A percentile compares a stretch with the other conserved stretches of the same genome.
Evolutionary conservation across 2,329 filamentous ascomycete species (phyloP).

Genomic region (Sphaerulina vaccinii): DNA sequence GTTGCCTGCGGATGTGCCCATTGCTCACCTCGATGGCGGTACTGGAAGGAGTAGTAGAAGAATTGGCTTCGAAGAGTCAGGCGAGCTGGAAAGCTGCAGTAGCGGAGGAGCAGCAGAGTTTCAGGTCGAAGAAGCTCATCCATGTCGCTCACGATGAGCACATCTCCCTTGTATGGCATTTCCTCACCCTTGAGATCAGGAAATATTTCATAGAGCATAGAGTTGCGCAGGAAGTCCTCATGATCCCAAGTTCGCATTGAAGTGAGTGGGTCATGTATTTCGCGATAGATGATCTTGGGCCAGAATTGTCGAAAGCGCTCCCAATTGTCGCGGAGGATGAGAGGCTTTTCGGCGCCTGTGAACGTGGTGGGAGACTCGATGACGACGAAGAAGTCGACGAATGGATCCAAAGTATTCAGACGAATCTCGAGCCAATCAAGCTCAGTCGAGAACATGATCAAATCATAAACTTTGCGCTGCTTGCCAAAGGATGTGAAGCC

Average conservation of each 20-base stretch:
- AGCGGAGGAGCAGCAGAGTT: constrained; percentile 26
- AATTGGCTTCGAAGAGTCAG: constrained; percentile 31
- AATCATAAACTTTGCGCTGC: constrained; percentile 56
- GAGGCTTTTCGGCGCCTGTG: constrained; percentile 55
- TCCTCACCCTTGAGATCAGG: constrained; percentile 46
- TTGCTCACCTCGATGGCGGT: constrained; percentile 33
- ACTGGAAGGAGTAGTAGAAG: constrained; percentile 35
- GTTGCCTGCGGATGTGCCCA: constrained; percentile 64
- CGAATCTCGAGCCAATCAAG: constrained; percentile 66
- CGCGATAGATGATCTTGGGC: constrained; percentile 61
- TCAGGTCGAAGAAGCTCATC: constrained; percentile 55
- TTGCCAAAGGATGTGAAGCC: constrained; percentile 4
- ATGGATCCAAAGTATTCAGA: constrained; percentile 55
- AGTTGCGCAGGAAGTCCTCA: constrained; percentile 55
- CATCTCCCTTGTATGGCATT: constrained; percentile 50
- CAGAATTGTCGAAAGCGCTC: constrained; percentile 53
- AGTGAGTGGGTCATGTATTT: constrained; percentile 46
- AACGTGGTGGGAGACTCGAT: constrained; percentile 61
- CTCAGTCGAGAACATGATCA: constrained; percentile 63
- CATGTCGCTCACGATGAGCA: constrained; percentile 61
- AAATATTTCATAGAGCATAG: constrained; percentile 59
- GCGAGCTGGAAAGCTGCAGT: constrained; percentile 29
- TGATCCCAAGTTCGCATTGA: constrained; percentile 49
- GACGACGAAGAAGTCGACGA: constrained; percentile 65
- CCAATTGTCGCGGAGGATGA: constrained; percentile 55